A percentile compares a stretch with the other conserved stretches of the same genome.
Evolutionary conservation across 768 basidiomycete genomes (phyloP).

Genomic region (Tulasnella sp.): DNA sequence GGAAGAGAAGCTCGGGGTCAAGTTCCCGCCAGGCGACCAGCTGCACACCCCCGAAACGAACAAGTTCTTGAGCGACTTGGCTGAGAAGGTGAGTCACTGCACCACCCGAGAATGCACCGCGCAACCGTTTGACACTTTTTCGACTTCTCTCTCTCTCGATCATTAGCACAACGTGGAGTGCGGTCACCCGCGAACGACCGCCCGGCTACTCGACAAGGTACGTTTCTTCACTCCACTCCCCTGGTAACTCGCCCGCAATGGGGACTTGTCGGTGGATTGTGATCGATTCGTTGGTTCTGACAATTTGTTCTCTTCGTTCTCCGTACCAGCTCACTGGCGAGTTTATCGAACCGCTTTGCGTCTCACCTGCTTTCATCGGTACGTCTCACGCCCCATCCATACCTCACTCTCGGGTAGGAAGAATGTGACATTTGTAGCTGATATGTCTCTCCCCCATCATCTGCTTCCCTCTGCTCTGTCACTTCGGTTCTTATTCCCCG

Average conservation of each 20-base stretch:
- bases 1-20: slow-evolving; percentile 87
- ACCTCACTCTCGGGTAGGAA: neutral
- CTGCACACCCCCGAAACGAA: slow-evolving; percentile 85
- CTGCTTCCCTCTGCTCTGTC: neutral
- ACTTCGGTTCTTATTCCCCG: neutral
- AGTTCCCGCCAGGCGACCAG: slow-evolving; percentile 88
- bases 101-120: neutral
- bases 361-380: slow-evolving; percentile 95
- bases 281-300: neutral
- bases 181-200: slow-evolving; percentile 90
- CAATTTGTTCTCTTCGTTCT: neutral
- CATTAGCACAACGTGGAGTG: slow-evolving; percentile 95
- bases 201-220: slow-evolving; percentile 92
- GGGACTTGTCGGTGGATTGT: neutral
- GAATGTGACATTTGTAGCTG: neutral
- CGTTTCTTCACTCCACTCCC: slow-evolving; percentile 12
- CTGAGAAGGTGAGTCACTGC: slow-evolving; percentile 59
- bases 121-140: neutral
- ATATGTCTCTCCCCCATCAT: neutral
- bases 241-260: neutral
- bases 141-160: neutral
- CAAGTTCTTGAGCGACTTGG: slow-evolving; percentile 78
- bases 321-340: slow-evolving; percentile 81
- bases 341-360: slow-evolving; percentile 94
- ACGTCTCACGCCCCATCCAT: slow-evolving; percentile 28